Conservation (phyloP, 306 rosid genomes). For the Rubus parviflorus region DNA sequence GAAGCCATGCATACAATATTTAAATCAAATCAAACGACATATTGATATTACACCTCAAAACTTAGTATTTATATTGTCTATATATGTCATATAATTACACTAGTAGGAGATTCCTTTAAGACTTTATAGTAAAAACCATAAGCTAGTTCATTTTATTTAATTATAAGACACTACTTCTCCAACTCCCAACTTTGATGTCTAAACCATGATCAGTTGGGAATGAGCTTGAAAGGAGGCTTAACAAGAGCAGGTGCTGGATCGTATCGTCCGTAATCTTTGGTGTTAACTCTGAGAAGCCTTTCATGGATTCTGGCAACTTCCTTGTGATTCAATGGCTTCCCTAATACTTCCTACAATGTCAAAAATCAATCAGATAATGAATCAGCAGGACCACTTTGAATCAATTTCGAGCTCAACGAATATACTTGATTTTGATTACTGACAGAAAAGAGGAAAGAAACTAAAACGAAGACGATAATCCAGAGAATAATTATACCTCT, state of each 20-base stretch:
- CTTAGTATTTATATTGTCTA: constrained; percentile 3
- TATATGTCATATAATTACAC: constrained; percentile 10
- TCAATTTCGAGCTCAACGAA: background rate
- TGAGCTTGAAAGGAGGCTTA: constrained; percentile 97
- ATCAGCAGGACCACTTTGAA: background rate
- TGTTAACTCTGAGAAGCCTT: constrained; percentile 71
- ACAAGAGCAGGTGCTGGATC: constrained; percentile 84
- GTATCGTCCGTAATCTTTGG: constrained; percentile 84
- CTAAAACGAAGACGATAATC: background rate
- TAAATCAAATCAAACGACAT: background rate
- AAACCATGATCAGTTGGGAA: constrained; percentile 59
- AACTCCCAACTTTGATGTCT: constrained; percentile 1
- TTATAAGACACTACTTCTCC: background rate
- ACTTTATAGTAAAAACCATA: background rate
- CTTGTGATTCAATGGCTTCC: constrained; percentile 21
- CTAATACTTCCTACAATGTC: constrained; percentile 14
- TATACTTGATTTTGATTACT: background rate
- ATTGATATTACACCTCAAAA: background rate
- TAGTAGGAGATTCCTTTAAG: background rate
- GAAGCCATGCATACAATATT: background rate
- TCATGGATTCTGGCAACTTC: constrained; percentile 61
- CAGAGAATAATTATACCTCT: constrained; percentile 10
- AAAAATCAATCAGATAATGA: background rate
- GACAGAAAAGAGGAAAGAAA: background rate
- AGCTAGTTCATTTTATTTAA: constrained; percentile 2